These are phyloP conservation scores for Yamadazyma diospyri DNA, from an alignment of 1,139 yeast species.

Conservation along the genomic window DNA sequence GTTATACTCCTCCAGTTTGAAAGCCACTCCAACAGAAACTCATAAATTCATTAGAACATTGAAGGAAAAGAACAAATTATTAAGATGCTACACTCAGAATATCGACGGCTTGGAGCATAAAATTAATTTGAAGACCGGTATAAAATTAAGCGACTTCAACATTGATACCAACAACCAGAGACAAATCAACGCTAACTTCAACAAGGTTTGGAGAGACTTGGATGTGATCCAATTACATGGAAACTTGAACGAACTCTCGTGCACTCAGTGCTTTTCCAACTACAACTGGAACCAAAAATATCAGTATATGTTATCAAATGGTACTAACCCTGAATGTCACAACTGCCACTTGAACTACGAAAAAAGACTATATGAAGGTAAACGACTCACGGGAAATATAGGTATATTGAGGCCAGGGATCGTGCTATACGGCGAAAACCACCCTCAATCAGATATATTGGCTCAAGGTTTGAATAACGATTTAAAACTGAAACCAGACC, in stretches of 20 bases:
- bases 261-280: constrained; percentile 62
- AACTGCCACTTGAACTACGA: constrained; percentile 51
- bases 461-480: constrained; percentile 60
- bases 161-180: constrained; percentile 11
- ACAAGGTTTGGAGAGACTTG: constrained; percentile 52
- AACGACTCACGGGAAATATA: constrained; percentile 52
- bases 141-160: constrained; percentile 30
- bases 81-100: constrained; percentile 83
- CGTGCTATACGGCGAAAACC: constrained; percentile 76
- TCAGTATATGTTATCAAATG: constrained; percentile 43
- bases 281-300: constrained; percentile 61
- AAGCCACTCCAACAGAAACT: constrained; percentile 78
- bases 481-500: constrained; percentile 55
- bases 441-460: constrained; percentile 65
- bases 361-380: constrained; percentile 56
- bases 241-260: constrained; percentile 68
- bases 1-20: constrained; percentile 56
- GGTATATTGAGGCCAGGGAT: constrained; percentile 73
- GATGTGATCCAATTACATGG: constrained; percentile 93
- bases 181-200: constrained; percentile 19
- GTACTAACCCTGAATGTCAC: constrained; percentile 63
- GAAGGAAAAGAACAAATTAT: constrained; percentile 61
- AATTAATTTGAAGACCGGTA: constrained; percentile 44
- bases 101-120: constrained; percentile 49
- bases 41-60: constrained; percentile 71